Percentiles rank a stretch among this genome's conserved stretches.
These are phyloP conservation scores for Eremothecium gossypii DNA, from an alignment of 1,139 yeast genomes.

Conservation along the genomic window DNA sequence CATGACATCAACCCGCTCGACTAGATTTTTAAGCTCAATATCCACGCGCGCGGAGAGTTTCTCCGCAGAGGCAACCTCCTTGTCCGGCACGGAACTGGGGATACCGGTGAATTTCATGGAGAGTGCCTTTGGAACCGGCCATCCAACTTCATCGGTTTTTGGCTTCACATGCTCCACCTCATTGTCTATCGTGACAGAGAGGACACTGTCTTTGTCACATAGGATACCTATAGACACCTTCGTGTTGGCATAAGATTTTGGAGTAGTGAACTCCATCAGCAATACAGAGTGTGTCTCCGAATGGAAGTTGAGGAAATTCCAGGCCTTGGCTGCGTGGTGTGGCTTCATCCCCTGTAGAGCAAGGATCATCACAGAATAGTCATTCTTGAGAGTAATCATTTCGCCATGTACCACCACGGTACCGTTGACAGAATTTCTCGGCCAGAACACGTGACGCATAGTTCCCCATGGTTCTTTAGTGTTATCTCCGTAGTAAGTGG, in stretches of 20 bases:
- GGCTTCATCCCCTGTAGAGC: slow-evolving; percentile 99
- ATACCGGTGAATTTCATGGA: slow-evolving; percentile 49
- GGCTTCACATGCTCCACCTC: slow-evolving; percentile 53
- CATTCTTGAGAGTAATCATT: slow-evolving; percentile 31
- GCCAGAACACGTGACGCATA: slow-evolving; percentile 96
- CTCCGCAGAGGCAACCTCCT: slow-evolving; percentile 29
- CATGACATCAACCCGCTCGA: slow-evolving; percentile 95
- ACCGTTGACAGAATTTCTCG: slow-evolving; percentile 68
- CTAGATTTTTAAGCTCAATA: slow-evolving; percentile 49
- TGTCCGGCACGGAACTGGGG: slow-evolving; percentile 34
- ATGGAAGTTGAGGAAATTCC: slow-evolving; percentile 92
- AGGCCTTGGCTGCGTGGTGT: slow-evolving; percentile 93
- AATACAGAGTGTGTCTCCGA: slow-evolving; percentile 65
- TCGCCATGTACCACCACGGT: slow-evolving; percentile 32
- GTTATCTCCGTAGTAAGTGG: slow-evolving; percentile 78
- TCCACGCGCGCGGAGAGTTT: slow-evolving; percentile 34
- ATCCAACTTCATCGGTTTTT: slow-evolving; percentile 68
- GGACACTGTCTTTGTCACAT: slow-evolving; percentile 51
- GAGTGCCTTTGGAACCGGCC: slow-evolving; percentile 78
- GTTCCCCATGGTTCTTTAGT: slow-evolving; percentile 86
- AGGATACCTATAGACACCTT: slow-evolving; percentile 74
- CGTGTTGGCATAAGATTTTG: slow-evolving; percentile 76
- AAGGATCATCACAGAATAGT: slow-evolving; percentile 81
- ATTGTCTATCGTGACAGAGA: slow-evolving; percentile 61
- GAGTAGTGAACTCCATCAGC: slow-evolving; percentile 94